phyloP scores from a whole-genome alignment of 768 basidiomycete genomes.

The Candolleomyces eurysporus region DNA sequence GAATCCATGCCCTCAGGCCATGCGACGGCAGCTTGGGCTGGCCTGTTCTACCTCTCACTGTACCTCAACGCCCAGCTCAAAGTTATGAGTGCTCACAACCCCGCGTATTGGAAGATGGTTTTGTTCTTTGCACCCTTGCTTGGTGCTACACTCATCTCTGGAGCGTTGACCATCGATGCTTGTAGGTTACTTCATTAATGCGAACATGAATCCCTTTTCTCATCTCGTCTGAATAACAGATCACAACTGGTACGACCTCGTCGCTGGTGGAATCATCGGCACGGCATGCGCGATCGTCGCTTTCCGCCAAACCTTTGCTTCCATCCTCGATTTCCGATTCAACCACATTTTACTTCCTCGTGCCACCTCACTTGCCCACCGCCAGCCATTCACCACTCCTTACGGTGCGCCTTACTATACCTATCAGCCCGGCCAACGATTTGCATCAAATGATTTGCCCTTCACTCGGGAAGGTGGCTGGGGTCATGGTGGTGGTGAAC shows the following conservation, averaged over 20 bases:
- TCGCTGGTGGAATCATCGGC: constrained; percentile 53
- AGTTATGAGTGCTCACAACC: constrained; percentile 54
- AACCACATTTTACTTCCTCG: constrained; percentile 59
- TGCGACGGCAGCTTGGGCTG: constrained; percentile 56
- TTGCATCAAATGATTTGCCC: constrained; percentile 31
- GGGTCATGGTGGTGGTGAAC: constrained; percentile 34
- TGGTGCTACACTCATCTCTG: constrained; percentile 54
- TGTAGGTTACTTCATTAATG: constrained; percentile 24
- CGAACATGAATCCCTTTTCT: neutral
- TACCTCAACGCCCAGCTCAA: constrained; percentile 59
- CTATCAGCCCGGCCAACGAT: constrained; percentile 29
- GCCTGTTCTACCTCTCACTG: constrained; percentile 43
- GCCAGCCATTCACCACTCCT: constrained; percentile 25
- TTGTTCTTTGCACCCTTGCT: constrained; percentile 44
- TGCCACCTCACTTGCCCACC: constrained; percentile 41
- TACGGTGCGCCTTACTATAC: constrained; percentile 29
- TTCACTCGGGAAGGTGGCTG: constrained; percentile 48
- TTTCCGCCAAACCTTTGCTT: constrained; percentile 55
- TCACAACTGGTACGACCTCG: constrained; percentile 59
- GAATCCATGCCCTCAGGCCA: constrained; percentile 58
- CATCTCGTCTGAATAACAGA: constrained; percentile 18
- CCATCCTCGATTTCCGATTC: constrained; percentile 55
- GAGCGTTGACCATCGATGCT: constrained; percentile 43
- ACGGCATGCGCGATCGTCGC: constrained; percentile 46
- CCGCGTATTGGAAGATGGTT: constrained; percentile 57